phyloP scores from a whole-genome alignment of 1,139 yeast species.

The Sugiyamaella xylanicola region DNA sequence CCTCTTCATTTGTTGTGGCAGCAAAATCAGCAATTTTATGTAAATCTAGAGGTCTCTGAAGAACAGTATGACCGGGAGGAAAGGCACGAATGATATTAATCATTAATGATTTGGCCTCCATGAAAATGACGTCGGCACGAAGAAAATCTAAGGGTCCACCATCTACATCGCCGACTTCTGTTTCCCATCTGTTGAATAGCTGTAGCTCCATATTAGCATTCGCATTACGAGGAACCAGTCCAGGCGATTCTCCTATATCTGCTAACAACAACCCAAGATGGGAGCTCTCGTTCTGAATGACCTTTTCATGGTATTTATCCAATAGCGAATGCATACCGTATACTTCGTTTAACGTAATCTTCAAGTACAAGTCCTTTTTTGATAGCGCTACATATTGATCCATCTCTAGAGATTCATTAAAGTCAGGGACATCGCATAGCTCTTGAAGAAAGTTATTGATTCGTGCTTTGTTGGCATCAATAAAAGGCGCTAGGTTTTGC shows the following conservation, averaged over 20 bases:
- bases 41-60: conserved; percentile 40
- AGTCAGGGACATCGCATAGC: conserved; percentile 48
- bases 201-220: conserved; percentile 43
- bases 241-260: conserved; percentile 42
- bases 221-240: conserved; percentile 39
- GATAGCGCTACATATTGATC: conserved; percentile 48
- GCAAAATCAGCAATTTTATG: conserved; percentile 43
- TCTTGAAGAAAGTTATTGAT: conserved; percentile 43
- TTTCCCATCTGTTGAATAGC: conserved; percentile 45
- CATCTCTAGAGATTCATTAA: conserved; percentile 47
- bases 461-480: conserved; percentile 40
- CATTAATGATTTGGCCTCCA: conserved; percentile 45
- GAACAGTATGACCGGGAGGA: conserved; percentile 39
- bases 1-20: conserved; percentile 39
- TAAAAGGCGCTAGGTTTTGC: conserved; percentile 39
- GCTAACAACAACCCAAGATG: conserved; percentile 39
- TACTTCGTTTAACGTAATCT: conserved; percentile 44
- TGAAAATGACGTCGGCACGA: conserved; percentile 44
- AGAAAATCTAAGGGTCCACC: conserved; percentile 39
- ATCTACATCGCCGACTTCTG: conserved; percentile 43
- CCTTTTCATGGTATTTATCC: conserved; percentile 39
- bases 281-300: conserved; percentile 28
- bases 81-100: conserved; percentile 45
- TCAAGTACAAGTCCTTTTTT: conserved; percentile 42
- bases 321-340: conserved; percentile 45